These are phyloP conservation scores for Veloporphyrellus conicus DNA, from an alignment of 1,284 basidiomycete genomes.

Conservation along the genomic window DNA sequence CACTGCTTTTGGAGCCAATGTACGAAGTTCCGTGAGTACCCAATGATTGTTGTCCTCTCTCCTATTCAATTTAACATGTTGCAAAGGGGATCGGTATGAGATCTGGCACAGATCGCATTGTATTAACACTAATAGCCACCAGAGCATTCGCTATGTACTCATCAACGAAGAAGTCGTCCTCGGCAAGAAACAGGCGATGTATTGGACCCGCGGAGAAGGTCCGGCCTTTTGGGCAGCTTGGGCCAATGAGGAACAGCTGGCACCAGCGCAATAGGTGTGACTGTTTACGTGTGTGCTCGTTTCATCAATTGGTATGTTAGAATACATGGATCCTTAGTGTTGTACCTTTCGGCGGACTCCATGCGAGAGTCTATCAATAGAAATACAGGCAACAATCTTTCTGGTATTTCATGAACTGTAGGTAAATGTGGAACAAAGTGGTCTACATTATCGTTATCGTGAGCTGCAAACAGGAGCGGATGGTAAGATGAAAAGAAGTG, in stretches of 20 bases:
- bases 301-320: background rate
- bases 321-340: background rate
- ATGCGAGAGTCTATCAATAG: background rate
- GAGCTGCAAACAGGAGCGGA: constrained; percentile 6
- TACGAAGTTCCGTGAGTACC: constrained; percentile 85
- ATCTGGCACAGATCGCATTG: background rate
- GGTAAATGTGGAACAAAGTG: constrained; percentile 26
- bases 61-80: constrained; percentile 5
- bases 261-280: constrained; percentile 10
- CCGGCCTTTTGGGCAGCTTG: constrained; percentile 51
- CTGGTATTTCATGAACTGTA: constrained; percentile 31
- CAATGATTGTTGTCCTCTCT: background rate
- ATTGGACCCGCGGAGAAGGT: constrained; percentile 59
- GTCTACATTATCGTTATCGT: constrained; percentile 34
- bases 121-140: constrained; percentile 7
- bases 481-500: constrained; percentile 8
- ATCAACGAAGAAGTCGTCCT: constrained; percentile 53
- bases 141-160: constrained; percentile 62
- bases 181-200: constrained; percentile 48
- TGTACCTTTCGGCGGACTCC: background rate
- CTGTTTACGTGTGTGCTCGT: background rate
- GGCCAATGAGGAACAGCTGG: constrained; percentile 46
- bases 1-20: constrained; percentile 79
- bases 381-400: constrained; percentile 4
- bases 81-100: constrained; percentile 44